Evolutionary conservation across 805 yeast species (phyloP).

Genomic region (Nakazawaea pomicola): DNA sequence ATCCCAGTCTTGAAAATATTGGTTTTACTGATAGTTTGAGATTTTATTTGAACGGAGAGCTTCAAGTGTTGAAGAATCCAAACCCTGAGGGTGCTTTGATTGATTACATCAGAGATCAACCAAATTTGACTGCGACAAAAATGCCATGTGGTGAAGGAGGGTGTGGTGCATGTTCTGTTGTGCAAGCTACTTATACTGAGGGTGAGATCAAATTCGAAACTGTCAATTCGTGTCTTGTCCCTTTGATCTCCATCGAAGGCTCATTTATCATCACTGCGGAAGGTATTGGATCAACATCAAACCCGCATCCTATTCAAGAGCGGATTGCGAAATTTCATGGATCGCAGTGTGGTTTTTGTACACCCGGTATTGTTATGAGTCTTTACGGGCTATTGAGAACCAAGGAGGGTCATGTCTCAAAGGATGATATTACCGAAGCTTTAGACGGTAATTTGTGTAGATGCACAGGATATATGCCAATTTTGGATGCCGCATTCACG

Average conservation of each 20-base stretch:
- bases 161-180: constrained; percentile 46
- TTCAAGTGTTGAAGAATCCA: constrained; percentile 30
- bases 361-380: constrained; percentile 48
- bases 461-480: constrained; percentile 47
- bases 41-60: constrained; percentile 37
- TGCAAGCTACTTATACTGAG: constrained; percentile 28
- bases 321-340: constrained; percentile 44
- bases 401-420: constrained; percentile 29
- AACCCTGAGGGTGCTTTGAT: constrained; percentile 38
- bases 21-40: constrained; percentile 21
- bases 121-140: constrained; percentile 38
- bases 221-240: constrained; percentile 43
- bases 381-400: constrained; percentile 36
- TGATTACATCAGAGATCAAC: constrained; percentile 34
- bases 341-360: constrained; percentile 47
- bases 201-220: constrained; percentile 29
- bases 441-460: constrained; percentile 44
- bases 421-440: constrained; percentile 36
- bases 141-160: constrained; percentile 48
- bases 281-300: constrained; percentile 35
- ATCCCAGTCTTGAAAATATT: constrained; percentile 21
- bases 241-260: constrained; percentile 39
- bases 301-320: constrained; percentile 45
- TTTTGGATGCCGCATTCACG: constrained; percentile 40
- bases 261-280: constrained; percentile 42